Evolutionary conservation across 2,329 filamentous ascomycete genomes (phyloP).

Genomic region (Colletotrichum scovillei): DNA sequence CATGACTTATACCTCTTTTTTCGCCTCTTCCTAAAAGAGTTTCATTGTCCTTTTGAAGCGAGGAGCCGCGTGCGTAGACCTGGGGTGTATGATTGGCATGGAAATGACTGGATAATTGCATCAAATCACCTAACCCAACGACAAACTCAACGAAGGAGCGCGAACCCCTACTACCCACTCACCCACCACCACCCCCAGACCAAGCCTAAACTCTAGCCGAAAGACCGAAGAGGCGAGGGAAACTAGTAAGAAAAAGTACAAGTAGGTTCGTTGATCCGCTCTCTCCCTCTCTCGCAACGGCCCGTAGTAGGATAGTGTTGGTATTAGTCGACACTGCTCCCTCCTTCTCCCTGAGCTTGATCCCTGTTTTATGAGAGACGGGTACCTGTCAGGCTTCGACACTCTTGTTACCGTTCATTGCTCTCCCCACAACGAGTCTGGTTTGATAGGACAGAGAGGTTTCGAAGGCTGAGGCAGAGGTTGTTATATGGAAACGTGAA

Average conservation of each 20-base stretch:
- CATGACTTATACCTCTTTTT: background rate
- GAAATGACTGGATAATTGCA: constrained; percentile 26
- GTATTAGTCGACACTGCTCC: background rate
- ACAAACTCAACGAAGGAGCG: background rate
- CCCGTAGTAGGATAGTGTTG: background rate
- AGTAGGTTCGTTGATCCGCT: constrained; percentile 16
- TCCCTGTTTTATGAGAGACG: background rate
- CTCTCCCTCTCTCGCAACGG: background rate
- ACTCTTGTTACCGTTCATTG: background rate
- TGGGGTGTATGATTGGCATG: constrained; percentile 5
- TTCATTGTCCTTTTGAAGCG: background rate
- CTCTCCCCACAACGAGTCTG: background rate
- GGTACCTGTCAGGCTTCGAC: no score
- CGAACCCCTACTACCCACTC: background rate
- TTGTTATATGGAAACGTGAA: background rate
- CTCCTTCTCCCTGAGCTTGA: background rate
- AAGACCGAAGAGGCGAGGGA: background rate
- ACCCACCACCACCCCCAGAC: background rate
- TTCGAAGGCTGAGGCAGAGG: background rate
- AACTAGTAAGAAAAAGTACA: constrained; percentile 6
- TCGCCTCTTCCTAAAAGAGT: background rate
- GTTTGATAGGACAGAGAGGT: background rate
- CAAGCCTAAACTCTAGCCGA: background rate
- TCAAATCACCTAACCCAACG: constrained; percentile 27
- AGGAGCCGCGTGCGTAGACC: background rate